These are phyloP conservation scores for Umbelopsis isabellina DNA, from an alignment of 192 early-diverging fungal genomes.

Conservation along the genomic window DNA sequence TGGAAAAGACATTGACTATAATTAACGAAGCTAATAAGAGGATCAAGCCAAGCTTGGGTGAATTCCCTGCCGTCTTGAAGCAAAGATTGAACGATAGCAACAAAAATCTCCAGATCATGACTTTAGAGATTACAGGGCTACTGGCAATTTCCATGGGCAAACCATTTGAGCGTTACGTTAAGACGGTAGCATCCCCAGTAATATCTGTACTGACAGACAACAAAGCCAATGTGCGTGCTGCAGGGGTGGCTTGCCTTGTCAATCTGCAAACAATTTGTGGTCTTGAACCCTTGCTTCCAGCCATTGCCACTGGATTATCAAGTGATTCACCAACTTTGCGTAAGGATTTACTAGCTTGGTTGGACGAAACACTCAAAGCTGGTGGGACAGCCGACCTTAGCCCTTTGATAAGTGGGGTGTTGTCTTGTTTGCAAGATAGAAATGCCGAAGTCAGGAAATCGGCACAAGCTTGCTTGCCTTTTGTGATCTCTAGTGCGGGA, in stretches of 20 bases:
- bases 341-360: conserved; percentile 87
- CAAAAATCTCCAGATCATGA: conserved; percentile 81
- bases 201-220: conserved; percentile 83
- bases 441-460: conserved; percentile 88
- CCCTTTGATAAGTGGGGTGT: conserved; percentile 65
- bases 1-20: conserved; percentile 81
- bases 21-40: conserved; percentile 80
- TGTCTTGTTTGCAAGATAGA: conserved; percentile 88
- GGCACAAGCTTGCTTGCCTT: conserved; percentile 71
- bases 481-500: conserved; percentile 71
- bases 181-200: conserved; percentile 70
- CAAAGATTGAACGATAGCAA: conserved; percentile 86
- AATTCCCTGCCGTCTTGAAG: conserved; percentile 83
- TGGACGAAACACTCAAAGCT: conserved; percentile 62
- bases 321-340: conserved; percentile 86
- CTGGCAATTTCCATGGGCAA: conserved; percentile 85
- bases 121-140: conserved; percentile 79
- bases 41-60: conserved; percentile 79
- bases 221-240: conserved; percentile 83
- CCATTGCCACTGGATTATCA: conserved; percentile 66
- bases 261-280: conserved; percentile 69
- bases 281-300: conserved; percentile 70
- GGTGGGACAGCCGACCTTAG: conserved; percentile 62
- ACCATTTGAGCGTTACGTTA: conserved; percentile 79
- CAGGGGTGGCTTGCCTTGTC: conserved; percentile 75